Conservation (phyloP, 139 green algal genomes). For the Chlamydomonas asymmetrica region DNA sequence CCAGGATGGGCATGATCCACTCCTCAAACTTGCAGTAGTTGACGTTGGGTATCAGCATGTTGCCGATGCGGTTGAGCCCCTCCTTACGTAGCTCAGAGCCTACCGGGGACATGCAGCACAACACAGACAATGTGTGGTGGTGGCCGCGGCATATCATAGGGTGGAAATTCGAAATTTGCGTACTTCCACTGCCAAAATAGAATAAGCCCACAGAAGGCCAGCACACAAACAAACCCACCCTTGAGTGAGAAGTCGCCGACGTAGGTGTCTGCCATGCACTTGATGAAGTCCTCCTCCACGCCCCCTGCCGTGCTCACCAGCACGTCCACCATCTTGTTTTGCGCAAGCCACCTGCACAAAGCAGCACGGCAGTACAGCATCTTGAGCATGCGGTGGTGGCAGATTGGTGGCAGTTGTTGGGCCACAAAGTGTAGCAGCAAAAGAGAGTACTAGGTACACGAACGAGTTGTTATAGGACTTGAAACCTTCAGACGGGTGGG, state of each 20-base stretch:
- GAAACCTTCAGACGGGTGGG: too few species aligned
- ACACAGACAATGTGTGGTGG: too few species aligned
- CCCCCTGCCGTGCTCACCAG: conserved; percentile 95
- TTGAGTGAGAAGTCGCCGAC: conserved; percentile 90
- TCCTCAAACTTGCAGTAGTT: conserved; percentile 99
- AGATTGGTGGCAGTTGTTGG: too few species aligned
- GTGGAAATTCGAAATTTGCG: too few species aligned
- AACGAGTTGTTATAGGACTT: too few species aligned
- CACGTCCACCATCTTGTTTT: conserved; percentile 93
- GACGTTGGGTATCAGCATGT: conserved; percentile 98
- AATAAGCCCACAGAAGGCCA: neutral
- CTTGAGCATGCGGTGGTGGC: too few species aligned
- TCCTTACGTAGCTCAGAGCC: conserved; percentile 78
- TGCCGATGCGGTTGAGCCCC: conserved; percentile 97
- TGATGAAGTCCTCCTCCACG: conserved; percentile 99
- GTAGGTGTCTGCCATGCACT: conserved; percentile 94
- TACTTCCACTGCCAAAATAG: too few species aligned
- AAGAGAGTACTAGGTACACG: too few species aligned
- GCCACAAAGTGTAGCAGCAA: too few species aligned
- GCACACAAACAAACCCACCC: neutral
- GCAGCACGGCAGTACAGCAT: too few species aligned
- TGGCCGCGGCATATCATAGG: too few species aligned
- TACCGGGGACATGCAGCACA: too few species aligned
- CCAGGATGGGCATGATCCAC: conserved; percentile 97
- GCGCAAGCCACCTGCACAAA: conserved; percentile 66